Evolutionary conservation across 768 basidiomycete species (phyloP).

Genomic region (Suillus subluteus): DNA sequence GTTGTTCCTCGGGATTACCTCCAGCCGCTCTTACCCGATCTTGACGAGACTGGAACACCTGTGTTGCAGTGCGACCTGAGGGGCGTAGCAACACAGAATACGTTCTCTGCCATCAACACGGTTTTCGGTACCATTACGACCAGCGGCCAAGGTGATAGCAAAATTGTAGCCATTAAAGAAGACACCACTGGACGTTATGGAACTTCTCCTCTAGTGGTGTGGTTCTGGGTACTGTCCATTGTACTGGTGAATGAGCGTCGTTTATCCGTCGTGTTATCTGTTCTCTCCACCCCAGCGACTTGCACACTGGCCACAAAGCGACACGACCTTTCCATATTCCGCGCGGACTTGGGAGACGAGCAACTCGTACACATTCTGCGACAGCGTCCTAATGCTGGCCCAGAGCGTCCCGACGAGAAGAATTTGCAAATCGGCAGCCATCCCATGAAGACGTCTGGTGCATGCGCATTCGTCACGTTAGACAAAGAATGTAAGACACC

Average conservation of each 20-base stretch:
- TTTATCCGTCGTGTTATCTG: slow-evolving; percentile 20
- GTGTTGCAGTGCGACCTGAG: slow-evolving; percentile 26
- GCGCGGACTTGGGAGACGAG: background rate
- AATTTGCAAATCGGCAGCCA: slow-evolving; percentile 17
- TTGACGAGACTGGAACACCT: slow-evolving; percentile 25
- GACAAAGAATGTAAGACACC: slow-evolving; percentile 19
- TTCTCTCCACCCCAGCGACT: slow-evolving; percentile 20
- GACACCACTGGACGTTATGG: slow-evolving; percentile 23
- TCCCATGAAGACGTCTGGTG: background rate
- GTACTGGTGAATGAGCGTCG: slow-evolving; percentile 18
- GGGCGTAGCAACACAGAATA: slow-evolving; percentile 9
- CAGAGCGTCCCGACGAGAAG: slow-evolving; percentile 15
- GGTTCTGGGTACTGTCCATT: slow-evolving; percentile 20
- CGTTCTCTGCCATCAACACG: slow-evolving; percentile 25
- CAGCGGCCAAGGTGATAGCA: slow-evolving; percentile 24
- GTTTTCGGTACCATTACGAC: slow-evolving; percentile 25
- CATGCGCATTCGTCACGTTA: slow-evolving; percentile 17
- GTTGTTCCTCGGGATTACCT: slow-evolving; percentile 35
- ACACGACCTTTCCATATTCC: background rate
- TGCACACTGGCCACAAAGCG: slow-evolving; percentile 11
- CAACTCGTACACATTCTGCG: background rate
- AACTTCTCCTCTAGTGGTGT: slow-evolving; percentile 25
- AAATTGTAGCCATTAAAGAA: slow-evolving; percentile 16
- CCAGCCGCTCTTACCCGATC: slow-evolving; percentile 22
- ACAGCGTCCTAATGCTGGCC: slow-evolving; percentile 18